A percentile compares a stretch with the other conserved stretches of the same genome.
These are phyloP conservation scores for Inga laurina DNA, from an alignment of 306 rosid genomes.

Conservation along the genomic window DNA sequence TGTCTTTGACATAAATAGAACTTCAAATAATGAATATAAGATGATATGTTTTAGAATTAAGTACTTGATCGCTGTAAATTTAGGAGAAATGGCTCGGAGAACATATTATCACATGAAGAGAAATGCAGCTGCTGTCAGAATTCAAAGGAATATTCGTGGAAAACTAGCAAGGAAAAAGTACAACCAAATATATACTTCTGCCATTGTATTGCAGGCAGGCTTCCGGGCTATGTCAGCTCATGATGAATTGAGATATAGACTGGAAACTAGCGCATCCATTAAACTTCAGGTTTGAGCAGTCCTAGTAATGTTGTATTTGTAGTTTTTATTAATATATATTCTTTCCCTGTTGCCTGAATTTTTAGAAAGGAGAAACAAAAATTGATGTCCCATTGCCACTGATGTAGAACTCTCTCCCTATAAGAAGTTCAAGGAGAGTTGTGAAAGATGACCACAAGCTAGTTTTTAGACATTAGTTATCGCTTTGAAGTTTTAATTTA, in stretches of 20 bases:
- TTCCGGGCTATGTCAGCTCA: conserved; percentile 57
- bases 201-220: conserved; percentile 62
- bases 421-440: conserved; percentile 42
- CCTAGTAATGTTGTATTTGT: conserved; percentile 7
- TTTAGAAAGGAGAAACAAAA: conserved; percentile 19
- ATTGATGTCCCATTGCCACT: conserved; percentile 54
- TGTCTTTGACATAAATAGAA: conserved; percentile 1
- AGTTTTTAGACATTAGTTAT: conserved; percentile 12
- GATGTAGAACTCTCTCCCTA: conserved; percentile 49
- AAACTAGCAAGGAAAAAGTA: conserved; percentile 57
- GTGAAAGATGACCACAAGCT: conserved; percentile 33
- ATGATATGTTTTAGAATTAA: conserved; percentile 18
- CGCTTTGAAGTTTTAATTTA: neutral
- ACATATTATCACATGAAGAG: conserved; percentile 48
- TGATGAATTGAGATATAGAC: conserved; percentile 49
- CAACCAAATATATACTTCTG: conserved; percentile 38
- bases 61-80: conserved; percentile 34
- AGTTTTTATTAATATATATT: neutral
- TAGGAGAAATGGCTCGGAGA: conserved; percentile 75
- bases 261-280: conserved; percentile 43
- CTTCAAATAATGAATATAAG: conserved; percentile 20
- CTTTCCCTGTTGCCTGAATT: conserved; percentile 19
- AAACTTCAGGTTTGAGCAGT: conserved; percentile 60
- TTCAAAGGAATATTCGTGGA: conserved; percentile 62
- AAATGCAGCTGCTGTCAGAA: conserved; percentile 58